Evolutionary conservation across 2,329 filamentous ascomycete species (phyloP), one percentile per base, ranked within the genome.

Genomic region (Clarireedia homoeocarpa): DNA sequence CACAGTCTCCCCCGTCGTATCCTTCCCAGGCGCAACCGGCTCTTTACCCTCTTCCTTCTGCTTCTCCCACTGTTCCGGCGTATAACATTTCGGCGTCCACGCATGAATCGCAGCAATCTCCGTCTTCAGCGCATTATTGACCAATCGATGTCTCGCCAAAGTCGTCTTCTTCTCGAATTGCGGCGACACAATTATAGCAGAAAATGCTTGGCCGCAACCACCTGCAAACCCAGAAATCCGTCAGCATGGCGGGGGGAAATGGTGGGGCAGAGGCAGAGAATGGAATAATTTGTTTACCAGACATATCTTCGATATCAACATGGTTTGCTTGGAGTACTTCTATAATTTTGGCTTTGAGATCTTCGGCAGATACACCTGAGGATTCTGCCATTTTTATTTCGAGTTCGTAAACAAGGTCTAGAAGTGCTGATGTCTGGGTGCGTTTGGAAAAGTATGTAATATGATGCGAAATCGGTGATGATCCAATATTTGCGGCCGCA

Each of bases 241-340:
- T 55, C 39, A 55, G 53, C 27, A 47, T 39, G 51, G 47, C 53
- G 42, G 42, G 34, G 49, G 48, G 20, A 34, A 5, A 58, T 34
- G 42, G 53, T 48, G 58, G 61, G 56, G 60, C 55, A 60, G 23
- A 44, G 17, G n/a, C n/a, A 20, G 40, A 44, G 56, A 58, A 52
- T 60, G 40, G 58, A 56, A 58, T 55, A 51, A 56, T 51, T 20
- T 70, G 20, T 76, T 58, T 81, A 95, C 91, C 92, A 62, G 91
- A 96, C 77, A 95, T 84, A 74, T 97, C 92, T 62, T 89, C 87
- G 64, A 96, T 90, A 66, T 94, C 85, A 61, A 96, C 90, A 74
- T 95, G 82, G 27, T 79, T 78, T 23, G 91, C 90, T 56, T 83
- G 78, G 54, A 96, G 77, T 62, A 84, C 83, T 64, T 86, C 76